Evolutionary conservation across 257 asterid genomes (phyloP), one percentile per base, ranked within the genome.

Genomic region (Capsicum rhomboideum): DNA sequence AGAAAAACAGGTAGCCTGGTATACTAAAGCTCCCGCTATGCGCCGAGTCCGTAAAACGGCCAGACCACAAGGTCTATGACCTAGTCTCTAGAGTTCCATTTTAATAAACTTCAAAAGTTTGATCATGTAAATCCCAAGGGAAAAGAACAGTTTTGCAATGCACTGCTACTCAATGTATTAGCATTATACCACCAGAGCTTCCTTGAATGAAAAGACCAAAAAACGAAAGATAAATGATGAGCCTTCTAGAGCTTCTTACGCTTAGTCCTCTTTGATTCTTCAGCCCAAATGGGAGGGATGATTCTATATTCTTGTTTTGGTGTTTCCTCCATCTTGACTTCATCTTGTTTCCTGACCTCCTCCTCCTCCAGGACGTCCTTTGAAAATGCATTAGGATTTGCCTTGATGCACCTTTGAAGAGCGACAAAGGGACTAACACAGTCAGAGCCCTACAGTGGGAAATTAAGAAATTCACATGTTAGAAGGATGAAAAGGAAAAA

Each of bases 371-470:
- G 78, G 68, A 93, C 80, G 69, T 96, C 98, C 79, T 90, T 89
- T 3, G 98, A 88, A 81, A 96, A 96, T 11, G 99, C 99, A 75
- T 87, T 88, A 5, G 99, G 98, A 69, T 94, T 93, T 6, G 86
- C 90, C 85, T 94, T 92, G 29, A 96, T 92, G 89, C 99, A 96
- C 64, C 84, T 93, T 90, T 94, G 99, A 64, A 96, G 92, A 77
- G 94, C 95, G 84, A 96, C 97, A 17, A 96, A 96, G 20, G 98
- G 98, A 40, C 83, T 50, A 80, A 96, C 97, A 5, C 97, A 96
- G 68, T 94, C 98, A 0, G 97, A 89, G 81, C 98, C 98, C 88
- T 89, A 74, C 82, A 83, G 74, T 18, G 40, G 49, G 31, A 42
- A 63, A 52, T 29, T 42, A 69, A 7, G 28, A 5, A 11, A 23